Percentiles rank a stretch among this genome's conserved stretches.
Conservation (phyloP, 495 filamentous ascomycete species). For the Amniculicola lignicola region DNA sequence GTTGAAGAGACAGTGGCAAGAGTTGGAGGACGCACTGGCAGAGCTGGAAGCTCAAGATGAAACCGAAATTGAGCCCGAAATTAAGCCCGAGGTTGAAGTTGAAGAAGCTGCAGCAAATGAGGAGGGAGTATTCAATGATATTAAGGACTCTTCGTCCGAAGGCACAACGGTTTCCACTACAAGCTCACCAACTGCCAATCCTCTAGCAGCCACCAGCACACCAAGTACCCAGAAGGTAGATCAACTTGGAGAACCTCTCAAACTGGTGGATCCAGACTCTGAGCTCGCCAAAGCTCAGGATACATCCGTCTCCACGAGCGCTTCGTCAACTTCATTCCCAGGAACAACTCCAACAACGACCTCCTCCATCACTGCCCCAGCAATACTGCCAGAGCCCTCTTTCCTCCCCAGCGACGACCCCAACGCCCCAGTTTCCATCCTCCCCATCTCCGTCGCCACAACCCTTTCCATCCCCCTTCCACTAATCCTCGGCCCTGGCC, state of each 20-base stretch:
- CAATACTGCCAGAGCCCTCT: background rate
- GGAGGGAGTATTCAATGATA: too few relatives aligned
- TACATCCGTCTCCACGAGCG: background rate
- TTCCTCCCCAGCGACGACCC: background rate
- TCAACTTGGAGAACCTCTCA: too few relatives aligned
- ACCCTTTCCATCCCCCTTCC: too few relatives aligned
- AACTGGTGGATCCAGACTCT: too few relatives aligned
- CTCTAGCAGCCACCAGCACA: too few relatives aligned
- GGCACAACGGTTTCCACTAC: too few relatives aligned
- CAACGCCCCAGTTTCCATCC: background rate
- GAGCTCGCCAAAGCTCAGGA: too few relatives aligned
- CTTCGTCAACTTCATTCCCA: background rate
- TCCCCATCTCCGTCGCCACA: too few relatives aligned
- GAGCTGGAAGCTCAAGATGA: background rate
- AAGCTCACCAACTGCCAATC: too few relatives aligned
- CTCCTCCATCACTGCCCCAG: background rate
- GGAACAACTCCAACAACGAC: background rate
- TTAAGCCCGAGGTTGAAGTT: background rate
- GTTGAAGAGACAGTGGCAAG: background rate
- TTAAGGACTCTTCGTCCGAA: too few relatives aligned
- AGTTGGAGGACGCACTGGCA: background rate
- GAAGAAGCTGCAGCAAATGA: too few relatives aligned
- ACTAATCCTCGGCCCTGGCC: conserved; percentile 3
- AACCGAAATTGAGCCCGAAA: background rate
- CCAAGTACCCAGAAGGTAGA: too few relatives aligned